Evolutionary conservation across 2,329 filamentous ascomycete genomes (phyloP).

Genomic region (Fusarium robinianum): DNA sequence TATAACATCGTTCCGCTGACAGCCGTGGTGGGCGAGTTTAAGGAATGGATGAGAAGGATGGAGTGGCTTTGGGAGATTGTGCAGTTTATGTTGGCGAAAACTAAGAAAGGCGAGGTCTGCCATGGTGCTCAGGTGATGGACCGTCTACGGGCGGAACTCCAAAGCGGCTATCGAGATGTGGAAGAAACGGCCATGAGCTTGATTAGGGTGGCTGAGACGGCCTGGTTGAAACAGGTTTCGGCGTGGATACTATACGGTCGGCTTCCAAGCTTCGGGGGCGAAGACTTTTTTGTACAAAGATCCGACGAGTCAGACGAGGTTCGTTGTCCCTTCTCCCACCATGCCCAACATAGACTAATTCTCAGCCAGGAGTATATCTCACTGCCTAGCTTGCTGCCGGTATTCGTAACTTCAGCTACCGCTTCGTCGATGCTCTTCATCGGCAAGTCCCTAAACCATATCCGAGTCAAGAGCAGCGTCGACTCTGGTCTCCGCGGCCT

Average conservation of each 20-base stretch:
- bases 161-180: constrained; percentile 88
- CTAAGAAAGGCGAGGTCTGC: constrained; percentile 48
- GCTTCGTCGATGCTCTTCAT: constrained; percentile 88
- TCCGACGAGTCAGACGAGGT: constrained; percentile 49
- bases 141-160: constrained; percentile 72
- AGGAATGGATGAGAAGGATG: constrained; percentile 81
- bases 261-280: constrained; percentile 73
- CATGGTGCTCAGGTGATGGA: constrained; percentile 78
- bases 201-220: constrained; percentile 78
- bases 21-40: constrained; percentile 80
- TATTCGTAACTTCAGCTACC: constrained; percentile 75
- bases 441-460: constrained; percentile 85
- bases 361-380: constrained; percentile 59
- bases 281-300: constrained; percentile 84
- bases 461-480: constrained; percentile 61
- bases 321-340: constrained; percentile 18
- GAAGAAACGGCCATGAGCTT: constrained; percentile 75
- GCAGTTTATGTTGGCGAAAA: constrained; percentile 64
- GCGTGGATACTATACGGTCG: constrained; percentile 91
- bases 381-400: constrained; percentile 67
- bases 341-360: constrained; percentile 3
- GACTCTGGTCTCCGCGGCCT: constrained; percentile 55
- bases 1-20: constrained; percentile 94
- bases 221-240: constrained; percentile 89
- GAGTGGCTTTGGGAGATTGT: constrained; percentile 82